Conservation (phyloP, 768 basidiomycete genomes). For the Guyanaporus albipodus region DNA sequence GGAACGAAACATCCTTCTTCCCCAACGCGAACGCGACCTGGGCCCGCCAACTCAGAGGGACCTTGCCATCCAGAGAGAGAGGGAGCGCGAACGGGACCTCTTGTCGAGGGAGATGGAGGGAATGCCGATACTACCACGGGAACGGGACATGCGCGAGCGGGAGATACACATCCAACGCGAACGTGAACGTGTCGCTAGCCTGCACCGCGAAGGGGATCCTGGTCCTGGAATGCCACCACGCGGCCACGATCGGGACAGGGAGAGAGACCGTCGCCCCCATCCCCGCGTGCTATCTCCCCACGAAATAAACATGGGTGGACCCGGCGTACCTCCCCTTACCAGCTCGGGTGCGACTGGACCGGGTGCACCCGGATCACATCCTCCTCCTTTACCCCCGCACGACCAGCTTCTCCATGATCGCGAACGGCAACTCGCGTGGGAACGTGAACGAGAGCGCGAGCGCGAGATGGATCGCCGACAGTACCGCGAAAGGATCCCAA, state of each 20-base stretch:
- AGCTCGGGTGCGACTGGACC: conserved; percentile 12
- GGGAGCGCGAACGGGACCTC: conserved; percentile 25
- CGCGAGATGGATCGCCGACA: conserved; percentile 27
- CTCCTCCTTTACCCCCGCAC: conserved; percentile 18
- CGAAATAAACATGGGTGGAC: conserved; percentile 7
- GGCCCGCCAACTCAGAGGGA: conserved; percentile 16
- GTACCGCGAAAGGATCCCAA: conserved; percentile 24
- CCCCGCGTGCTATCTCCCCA: conserved; percentile 28
- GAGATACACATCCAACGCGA: conserved; percentile 28
- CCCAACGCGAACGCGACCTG: conserved; percentile 25
- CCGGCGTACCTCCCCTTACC: conserved; percentile 6
- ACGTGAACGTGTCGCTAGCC: conserved; percentile 21
- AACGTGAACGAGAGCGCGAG: conserved; percentile 25
- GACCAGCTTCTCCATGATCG: conserved; percentile 22
- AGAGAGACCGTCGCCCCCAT: conserved; percentile 27
- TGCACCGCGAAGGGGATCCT: conserved; percentile 23
- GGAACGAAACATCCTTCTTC: conserved; percentile 17
- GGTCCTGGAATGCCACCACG: conserved; percentile 24
- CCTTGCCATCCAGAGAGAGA: conserved; percentile 23
- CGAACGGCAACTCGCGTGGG: conserved; percentile 27
- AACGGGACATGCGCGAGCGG: conserved; percentile 25
- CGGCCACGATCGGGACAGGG: conserved; percentile 27
- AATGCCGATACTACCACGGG: conserved; percentile 19
- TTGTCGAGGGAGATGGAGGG: conserved; percentile 24
- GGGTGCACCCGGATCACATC: conserved; percentile 19